Conservation (phyloP, 2,329 filamentous ascomycete species). For the Colletotrichum agaves region DNA sequence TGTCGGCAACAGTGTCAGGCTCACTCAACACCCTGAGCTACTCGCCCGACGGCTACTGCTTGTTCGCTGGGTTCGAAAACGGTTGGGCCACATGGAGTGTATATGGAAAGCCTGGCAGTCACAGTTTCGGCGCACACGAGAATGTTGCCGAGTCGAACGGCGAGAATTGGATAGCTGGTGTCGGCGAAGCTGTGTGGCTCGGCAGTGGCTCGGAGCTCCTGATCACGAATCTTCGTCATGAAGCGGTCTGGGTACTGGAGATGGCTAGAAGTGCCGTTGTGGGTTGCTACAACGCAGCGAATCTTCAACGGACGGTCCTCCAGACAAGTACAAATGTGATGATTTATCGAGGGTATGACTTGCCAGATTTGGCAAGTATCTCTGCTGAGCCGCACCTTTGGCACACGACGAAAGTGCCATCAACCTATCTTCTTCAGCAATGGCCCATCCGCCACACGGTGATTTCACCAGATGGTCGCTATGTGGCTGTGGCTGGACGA, state of each 20-base stretch:
- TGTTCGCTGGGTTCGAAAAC: constrained; percentile 91
- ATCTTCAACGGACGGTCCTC: constrained; percentile 87
- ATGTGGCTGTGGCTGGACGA: constrained; percentile 94
- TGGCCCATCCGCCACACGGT: constrained; percentile 92
- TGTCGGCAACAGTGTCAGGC: constrained; percentile 75
- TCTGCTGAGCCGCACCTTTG: constrained; percentile 94
- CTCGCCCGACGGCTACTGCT: constrained; percentile 94
- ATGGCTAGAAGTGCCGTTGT: constrained; percentile 95
- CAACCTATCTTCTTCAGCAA: constrained; percentile 86
- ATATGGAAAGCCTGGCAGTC: constrained; percentile 89
- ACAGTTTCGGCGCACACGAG: constrained; percentile 80
- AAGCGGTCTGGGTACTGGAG: constrained; percentile 87
- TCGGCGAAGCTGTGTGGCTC: constrained; percentile 84
- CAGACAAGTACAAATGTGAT: constrained; percentile 90
- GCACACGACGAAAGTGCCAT: constrained; percentile 90
- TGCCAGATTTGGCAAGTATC: constrained; percentile 89
- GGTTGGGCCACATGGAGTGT: constrained; percentile 99
- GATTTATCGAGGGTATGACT: constrained; percentile 92
- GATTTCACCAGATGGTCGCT: constrained; percentile 91
- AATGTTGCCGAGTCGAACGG: constrained; percentile 72
- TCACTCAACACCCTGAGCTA: constrained; percentile 80
- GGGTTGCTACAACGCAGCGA: constrained; percentile 90
- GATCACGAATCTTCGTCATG: constrained; percentile 75
- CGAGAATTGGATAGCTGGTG: constrained; percentile 86
- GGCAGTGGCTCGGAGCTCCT: constrained; percentile 89